Conservation (phyloP, 2,329 filamentous ascomycete species). For the Arthrobotrys sinensis region DNA sequence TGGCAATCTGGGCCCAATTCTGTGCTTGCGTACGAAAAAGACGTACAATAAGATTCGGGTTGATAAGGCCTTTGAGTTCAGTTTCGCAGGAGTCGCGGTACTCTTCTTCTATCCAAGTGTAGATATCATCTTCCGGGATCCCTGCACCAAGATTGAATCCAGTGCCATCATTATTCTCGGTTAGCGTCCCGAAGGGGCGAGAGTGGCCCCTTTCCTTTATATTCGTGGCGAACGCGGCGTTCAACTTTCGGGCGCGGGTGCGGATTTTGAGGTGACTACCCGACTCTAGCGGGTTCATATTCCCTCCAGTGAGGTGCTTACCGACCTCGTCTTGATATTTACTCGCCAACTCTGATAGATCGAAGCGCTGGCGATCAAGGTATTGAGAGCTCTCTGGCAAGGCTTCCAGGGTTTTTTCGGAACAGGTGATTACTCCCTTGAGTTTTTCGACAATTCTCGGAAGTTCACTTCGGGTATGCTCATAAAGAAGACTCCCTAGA, state of each 20-base stretch:
- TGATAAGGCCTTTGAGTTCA: constrained; percentile 72
- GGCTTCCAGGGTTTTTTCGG: too few species aligned
- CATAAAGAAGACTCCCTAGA: too few species aligned
- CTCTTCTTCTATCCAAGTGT: constrained; percentile 68
- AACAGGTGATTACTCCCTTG: too few species aligned
- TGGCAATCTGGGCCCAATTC: constrained; percentile 72
- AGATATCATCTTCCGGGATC: constrained; percentile 66
- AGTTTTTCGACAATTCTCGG: too few species aligned
- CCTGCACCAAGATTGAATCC: neutral
- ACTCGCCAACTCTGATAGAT: constrained; percentile 47
- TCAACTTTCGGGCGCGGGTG: constrained; percentile 63
- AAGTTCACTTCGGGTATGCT: too few species aligned
- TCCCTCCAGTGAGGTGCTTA: constrained; percentile 66
- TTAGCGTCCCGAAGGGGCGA: constrained; percentile 59
- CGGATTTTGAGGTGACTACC: constrained; percentile 11
- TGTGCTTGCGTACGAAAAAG: constrained; percentile 72
- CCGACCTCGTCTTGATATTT: constrained; percentile 67
- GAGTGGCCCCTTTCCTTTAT: constrained; percentile 64
- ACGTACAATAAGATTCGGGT: constrained; percentile 67
- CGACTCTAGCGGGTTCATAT: constrained; percentile 68
- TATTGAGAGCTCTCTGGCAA: too few species aligned
- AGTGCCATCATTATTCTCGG: neutral
- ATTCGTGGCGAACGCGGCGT: constrained; percentile 63
- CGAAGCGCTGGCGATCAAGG: too few species aligned
- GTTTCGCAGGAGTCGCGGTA: constrained; percentile 71